A percentile compares a stretch with the other conserved stretches of the same genome.
phyloP scores from a whole-genome alignment of 2,329 filamentous ascomycete species.

The Didymella arachidicola region DNA sequence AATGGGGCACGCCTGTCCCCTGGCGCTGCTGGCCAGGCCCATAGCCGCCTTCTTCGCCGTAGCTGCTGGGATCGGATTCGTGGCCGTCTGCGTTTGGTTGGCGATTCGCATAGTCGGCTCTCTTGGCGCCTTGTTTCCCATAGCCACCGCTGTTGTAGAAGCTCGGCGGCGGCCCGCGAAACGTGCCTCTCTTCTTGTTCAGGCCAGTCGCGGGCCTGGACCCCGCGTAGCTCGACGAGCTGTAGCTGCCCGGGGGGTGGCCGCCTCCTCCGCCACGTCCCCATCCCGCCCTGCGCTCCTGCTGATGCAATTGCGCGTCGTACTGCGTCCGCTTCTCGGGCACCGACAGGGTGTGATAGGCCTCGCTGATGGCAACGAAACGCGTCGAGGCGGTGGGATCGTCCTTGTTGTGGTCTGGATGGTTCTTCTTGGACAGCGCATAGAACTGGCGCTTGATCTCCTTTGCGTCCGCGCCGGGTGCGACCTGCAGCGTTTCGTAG shows the following conservation, averaged over 20 bases:
- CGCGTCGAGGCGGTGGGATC: conserved; percentile 75
- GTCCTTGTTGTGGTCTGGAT: conserved; percentile 86
- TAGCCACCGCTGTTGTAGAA: conserved; percentile 87
- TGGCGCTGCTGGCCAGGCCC: conserved; percentile 64
- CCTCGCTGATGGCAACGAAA: conserved; percentile 85
- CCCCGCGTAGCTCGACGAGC: conserved; percentile 68
- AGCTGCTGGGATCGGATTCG: conserved; percentile 40
- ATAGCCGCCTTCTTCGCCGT: conserved; percentile 60
- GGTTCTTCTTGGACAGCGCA: conserved; percentile 85
- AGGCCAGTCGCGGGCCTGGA: conserved; percentile 82
- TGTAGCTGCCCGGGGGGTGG: conserved; percentile 64
- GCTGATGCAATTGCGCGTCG: conserved; percentile 71
- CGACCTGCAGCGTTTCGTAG: conserved; percentile 83
- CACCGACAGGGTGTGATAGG: conserved; percentile 79
- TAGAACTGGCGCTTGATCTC: conserved; percentile 97
- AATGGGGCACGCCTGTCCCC: conserved; percentile 70
- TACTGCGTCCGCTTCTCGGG: conserved; percentile 78
- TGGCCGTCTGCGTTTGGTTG: conserved; percentile 24
- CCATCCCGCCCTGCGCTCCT: conserved; percentile 37
- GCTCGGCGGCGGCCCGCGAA: conserved; percentile 84
- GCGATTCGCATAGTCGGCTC: conserved; percentile 56
- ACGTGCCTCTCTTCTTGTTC: conserved; percentile 76
- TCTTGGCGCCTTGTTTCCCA: conserved; percentile 69
- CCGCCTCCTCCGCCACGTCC: conserved; percentile 41
- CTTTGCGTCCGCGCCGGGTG: conserved; percentile 69